Evolutionary conservation across 2,329 filamentous ascomycete genomes (phyloP), one percentile per base, ranked within the genome.

Genomic region (Aspergillus sp.): DNA sequence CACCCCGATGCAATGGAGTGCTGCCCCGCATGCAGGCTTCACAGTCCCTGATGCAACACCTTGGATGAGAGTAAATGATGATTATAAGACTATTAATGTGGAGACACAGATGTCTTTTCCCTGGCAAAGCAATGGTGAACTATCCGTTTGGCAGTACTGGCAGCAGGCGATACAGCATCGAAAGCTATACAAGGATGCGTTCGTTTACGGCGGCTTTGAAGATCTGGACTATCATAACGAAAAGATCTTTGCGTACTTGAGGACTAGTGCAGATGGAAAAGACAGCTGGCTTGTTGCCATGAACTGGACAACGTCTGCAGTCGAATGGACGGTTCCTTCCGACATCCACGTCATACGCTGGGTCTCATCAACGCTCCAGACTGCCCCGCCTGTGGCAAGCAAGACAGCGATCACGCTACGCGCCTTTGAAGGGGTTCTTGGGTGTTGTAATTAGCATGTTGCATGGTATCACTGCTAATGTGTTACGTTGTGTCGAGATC

Each of bases 1-100:
- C 36, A 85, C 87, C 1, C 89, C 89, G 0, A 87, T 92, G 76
- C 88, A 90, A 69, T 92, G 89, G 89, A 81, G 85, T 64, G 69
- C 74, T n/a, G 77, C 74, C 3, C 67, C 76, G 0, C 82, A 90
- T 59, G 88, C 81, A 0, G 89, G 90, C 8, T 92, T 92, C 76
- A 86, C 87, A 0, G 76, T 76, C 2, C 74, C 73, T 1, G 75
- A 73, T 3, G 72, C 69, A 2, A 80, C 78, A 54, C 87, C 89
- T 1, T 92, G 90, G 90, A 91, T 91, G 84, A 71, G 71, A 69
- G 4, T 71, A 77, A 25, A 80, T 87, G 76, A 92, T 91, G 69
- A 88, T 84, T 32, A 80, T 1, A 66, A 77, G 0, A 68, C 75
- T 44, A 58, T 76, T 19, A 66, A 70, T 61, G 87, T 85, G 1